Percentiles rank a stretch among this genome's conserved stretches.
phyloP scores from a whole-genome alignment of 2,329 filamentous ascomycete genomes.

The Arthrobotrys iridis region DNA sequence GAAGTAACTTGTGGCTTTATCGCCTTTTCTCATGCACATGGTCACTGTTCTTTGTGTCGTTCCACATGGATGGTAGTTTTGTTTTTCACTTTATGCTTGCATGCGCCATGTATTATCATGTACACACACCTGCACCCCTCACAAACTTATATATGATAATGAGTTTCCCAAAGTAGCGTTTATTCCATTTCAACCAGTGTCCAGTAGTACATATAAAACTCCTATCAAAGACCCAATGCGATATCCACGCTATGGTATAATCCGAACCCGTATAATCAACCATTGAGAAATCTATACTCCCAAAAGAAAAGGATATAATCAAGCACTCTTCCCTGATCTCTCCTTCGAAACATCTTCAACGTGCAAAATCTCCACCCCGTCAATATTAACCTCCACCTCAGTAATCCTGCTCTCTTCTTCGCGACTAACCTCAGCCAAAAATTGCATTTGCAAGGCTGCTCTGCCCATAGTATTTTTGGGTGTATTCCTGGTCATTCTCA shows the following conservation, averaged over 20 bases:
- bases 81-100: neutral
- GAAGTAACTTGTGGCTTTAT: neutral
- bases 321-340: neutral
- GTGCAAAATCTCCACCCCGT: neutral
- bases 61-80: neutral
- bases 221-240: neutral
- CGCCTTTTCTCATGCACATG: no score
- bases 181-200: neutral
- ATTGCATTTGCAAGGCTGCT: neutral
- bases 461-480: slow-evolving; percentile 34
- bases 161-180: neutral
- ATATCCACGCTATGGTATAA: neutral
- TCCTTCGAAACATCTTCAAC: slow-evolving; percentile 20
- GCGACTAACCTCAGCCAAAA: neutral
- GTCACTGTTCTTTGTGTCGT: neutral
- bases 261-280: neutral
- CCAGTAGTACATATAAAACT: neutral
- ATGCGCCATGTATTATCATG: slow-evolving; percentile 6
- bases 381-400: neutral
- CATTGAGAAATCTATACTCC: neutral
- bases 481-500: slow-evolving; percentile 45
- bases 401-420: neutral
- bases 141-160: slow-evolving; percentile 3
- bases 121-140: neutral
- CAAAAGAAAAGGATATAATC: neutral